Conservation (phyloP, 306 rosid genomes). For the Fagus sylvatica region DNA sequence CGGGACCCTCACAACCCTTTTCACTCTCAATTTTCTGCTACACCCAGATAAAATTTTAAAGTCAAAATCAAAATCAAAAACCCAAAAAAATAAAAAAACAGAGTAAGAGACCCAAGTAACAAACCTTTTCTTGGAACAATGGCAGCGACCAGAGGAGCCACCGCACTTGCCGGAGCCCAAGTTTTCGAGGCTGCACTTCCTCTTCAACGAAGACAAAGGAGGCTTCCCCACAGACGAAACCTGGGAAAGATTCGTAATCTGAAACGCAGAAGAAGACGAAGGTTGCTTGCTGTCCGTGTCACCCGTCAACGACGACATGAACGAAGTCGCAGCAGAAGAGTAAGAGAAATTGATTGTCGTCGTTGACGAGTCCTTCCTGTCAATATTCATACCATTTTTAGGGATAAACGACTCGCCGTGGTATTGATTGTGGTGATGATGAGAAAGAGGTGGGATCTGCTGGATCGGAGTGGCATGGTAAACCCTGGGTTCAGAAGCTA, state of each 20-base stretch:
- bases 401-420: slow-evolving; percentile 12
- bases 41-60: background rate
- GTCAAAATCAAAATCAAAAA: background rate
- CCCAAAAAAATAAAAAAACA: background rate
- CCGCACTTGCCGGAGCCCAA: slow-evolving; percentile 71
- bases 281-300: slow-evolving; percentile 58
- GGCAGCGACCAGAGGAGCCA: slow-evolving; percentile 67
- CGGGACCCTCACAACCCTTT: slow-evolving; percentile 75
- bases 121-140: slow-evolving; percentile 83
- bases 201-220: slow-evolving; percentile 68
- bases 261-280: slow-evolving; percentile 57
- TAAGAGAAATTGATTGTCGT: slow-evolving; percentile 60
- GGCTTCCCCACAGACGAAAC: slow-evolving; percentile 70
- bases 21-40: slow-evolving; percentile 61
- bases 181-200: slow-evolving; percentile 77
- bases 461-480: slow-evolving; percentile 68
- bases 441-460: slow-evolving; percentile 65
- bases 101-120: background rate
- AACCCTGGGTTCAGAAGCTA: slow-evolving; percentile 21
- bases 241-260: slow-evolving; percentile 63
- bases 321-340: slow-evolving; percentile 56
- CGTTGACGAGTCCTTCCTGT: slow-evolving; percentile 51
- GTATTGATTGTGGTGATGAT: background rate
- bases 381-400: slow-evolving; percentile 18
- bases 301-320: slow-evolving; percentile 68